Evolutionary conservation across 768 basidiomycete genomes (phyloP).

Genomic region (Tricholoma saponaceum): DNA sequence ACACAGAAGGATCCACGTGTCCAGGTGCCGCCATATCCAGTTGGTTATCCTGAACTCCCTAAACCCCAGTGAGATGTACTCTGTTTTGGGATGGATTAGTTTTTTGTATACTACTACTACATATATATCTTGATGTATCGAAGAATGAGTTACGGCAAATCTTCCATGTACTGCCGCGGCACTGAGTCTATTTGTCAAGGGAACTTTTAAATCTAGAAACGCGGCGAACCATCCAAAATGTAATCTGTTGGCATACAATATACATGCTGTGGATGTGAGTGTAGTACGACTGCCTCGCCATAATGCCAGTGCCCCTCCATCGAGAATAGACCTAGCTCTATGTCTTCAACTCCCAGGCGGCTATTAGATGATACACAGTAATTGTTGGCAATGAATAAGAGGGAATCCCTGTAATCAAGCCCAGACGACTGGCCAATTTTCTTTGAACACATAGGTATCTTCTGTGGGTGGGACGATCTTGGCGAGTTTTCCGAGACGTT

Average conservation of each 20-base stretch:
- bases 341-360: not conserved
- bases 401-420: not conserved
- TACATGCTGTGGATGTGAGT: not conserved
- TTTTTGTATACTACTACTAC: too few species aligned
- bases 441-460: conserved; percentile 70
- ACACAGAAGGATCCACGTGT: too few species aligned
- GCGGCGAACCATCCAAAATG: not conserved
- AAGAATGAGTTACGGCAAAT: too few species aligned
- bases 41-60: too few species aligned
- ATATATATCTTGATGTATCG: too few species aligned
- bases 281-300: not conserved
- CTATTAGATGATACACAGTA: not conserved
- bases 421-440: conserved; percentile 43
- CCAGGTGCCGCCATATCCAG: too few species aligned
- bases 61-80: too few species aligned
- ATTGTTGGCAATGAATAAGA: not conserved
- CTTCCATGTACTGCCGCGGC: too few species aligned
- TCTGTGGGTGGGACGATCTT: conserved; percentile 68
- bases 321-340: not conserved
- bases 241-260: not conserved
- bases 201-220: not conserved
- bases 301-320: not conserved
- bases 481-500: conserved; percentile 57
- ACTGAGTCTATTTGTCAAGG: not conserved
- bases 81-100: too few species aligned